Percentiles rank a stretch among this genome's conserved stretches.
Conservation (phyloP, 2,329 filamentous ascomycete species). For the Amylocarpus encephaloides region DNA sequence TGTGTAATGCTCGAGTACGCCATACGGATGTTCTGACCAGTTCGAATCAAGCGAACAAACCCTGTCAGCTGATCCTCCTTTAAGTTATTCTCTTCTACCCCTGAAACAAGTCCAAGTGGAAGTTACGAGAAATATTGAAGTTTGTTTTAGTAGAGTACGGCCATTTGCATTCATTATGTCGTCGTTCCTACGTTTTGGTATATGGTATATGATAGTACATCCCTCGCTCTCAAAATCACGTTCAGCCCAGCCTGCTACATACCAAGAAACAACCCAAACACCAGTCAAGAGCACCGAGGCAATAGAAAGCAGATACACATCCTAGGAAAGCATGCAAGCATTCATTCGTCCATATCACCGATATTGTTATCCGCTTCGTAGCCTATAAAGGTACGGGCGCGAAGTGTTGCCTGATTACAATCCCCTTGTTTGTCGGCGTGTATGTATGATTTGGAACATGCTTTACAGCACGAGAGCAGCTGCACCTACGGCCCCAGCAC, state of each 20-base stretch:
- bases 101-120: not conserved
- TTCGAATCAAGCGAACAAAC: too few relatives aligned
- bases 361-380: not conserved
- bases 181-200: constrained; percentile 1
- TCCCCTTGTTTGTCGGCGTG: not conserved
- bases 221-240: not conserved
- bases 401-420: not conserved
- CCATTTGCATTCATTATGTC: constrained; percentile 4
- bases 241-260: too few relatives aligned
- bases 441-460: not conserved
- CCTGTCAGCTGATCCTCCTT: too few relatives aligned
- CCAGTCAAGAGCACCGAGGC: not conserved
- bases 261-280: not conserved
- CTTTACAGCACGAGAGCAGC: constrained; percentile 4
- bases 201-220: not conserved
- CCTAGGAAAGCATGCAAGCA: not conserved
- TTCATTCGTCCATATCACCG: not conserved
- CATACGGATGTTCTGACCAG: too few relatives aligned
- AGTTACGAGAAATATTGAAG: not conserved
- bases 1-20: too few relatives aligned
- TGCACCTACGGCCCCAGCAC: constrained; percentile 1
- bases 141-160: constrained; percentile 3
- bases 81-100: not conserved
- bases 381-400: not conserved
- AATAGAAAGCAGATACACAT: not conserved